phyloP scores from a whole-genome alignment of 345 rosid species.

The Rhizophora mangle region DNA sequence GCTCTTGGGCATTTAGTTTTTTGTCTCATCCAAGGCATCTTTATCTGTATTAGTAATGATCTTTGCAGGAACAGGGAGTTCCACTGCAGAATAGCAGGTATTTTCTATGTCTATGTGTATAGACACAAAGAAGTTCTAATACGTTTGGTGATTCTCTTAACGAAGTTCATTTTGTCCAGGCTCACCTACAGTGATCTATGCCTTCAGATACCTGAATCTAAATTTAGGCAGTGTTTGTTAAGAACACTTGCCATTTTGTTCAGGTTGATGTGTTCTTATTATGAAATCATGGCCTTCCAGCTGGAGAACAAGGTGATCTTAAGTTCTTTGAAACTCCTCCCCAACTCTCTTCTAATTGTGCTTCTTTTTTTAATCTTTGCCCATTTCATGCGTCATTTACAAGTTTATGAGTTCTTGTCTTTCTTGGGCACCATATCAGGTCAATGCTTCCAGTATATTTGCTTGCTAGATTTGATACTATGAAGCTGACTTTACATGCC shows the following conservation, averaged over 20 bases:
- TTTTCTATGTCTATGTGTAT: not conserved
- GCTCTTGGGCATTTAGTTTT: constrained; percentile 2
- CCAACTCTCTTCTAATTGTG: not conserved
- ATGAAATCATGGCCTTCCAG: constrained; percentile 80
- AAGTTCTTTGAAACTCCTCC: constrained; percentile 14
- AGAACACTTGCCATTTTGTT: constrained; percentile 80
- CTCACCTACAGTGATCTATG: constrained; percentile 98
- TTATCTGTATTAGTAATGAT: constrained; percentile 13
- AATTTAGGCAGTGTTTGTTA: constrained; percentile 84
- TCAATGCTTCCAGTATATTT: not conserved
- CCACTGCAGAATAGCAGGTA: constrained; percentile 73
- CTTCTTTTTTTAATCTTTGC: not conserved
- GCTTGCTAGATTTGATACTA: not conserved
- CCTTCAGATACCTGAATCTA: constrained; percentile 89
- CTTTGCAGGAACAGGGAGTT: constrained; percentile 69
- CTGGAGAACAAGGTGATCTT: constrained; percentile 56
- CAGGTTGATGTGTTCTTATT: constrained; percentile 81
- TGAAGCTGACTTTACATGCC: not conserved
- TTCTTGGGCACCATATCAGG: not conserved
- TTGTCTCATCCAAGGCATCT: not conserved
- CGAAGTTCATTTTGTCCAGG: constrained; percentile 44
- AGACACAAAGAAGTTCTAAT: not conserved
- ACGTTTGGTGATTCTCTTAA: constrained; percentile 20
- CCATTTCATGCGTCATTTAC: too few relatives aligned
- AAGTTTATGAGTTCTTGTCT: not conserved